phyloP scores from a whole-genome alignment of 2,329 filamentous ascomycete species.

The Fusarium continuum region DNA sequence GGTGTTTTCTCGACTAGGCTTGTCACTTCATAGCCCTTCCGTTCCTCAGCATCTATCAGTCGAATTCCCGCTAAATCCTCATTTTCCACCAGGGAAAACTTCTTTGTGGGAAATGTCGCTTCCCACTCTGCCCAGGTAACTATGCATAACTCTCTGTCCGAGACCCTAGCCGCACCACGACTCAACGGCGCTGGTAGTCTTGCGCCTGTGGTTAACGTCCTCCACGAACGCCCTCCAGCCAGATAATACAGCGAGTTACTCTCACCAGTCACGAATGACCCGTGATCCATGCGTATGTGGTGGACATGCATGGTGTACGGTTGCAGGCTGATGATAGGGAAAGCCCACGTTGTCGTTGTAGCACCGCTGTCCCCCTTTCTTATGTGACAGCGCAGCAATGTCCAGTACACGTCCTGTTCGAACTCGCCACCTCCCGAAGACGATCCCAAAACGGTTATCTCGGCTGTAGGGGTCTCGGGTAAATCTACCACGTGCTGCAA shows the following conservation, averaged over 20 bases:
- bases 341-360: conserved; percentile 8
- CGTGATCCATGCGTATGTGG: not conserved
- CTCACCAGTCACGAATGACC: not conserved
- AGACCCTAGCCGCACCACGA: too few species aligned
- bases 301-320: not conserved
- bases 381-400: conserved; percentile 1
- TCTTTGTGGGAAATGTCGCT: not conserved
- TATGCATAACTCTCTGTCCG: not conserved
- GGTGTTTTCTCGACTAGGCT: not conserved
- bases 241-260: not conserved
- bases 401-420: not conserved
- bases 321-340: not conserved
- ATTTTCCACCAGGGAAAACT: not conserved
- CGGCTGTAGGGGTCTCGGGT: not conserved
- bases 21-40: not conserved
- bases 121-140: not conserved
- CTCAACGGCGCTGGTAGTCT: too few species aligned
- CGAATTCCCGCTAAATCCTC: not conserved
- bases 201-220: not conserved
- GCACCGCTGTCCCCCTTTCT: not conserved
- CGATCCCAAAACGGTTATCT: not conserved
- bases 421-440: not conserved
- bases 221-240: conserved; percentile 4
- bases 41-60: not conserved
- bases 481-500: not conserved